phyloP scores from a whole-genome alignment of 2,329 filamentous ascomycete species.

The Rutstroemia sp. region DNA sequence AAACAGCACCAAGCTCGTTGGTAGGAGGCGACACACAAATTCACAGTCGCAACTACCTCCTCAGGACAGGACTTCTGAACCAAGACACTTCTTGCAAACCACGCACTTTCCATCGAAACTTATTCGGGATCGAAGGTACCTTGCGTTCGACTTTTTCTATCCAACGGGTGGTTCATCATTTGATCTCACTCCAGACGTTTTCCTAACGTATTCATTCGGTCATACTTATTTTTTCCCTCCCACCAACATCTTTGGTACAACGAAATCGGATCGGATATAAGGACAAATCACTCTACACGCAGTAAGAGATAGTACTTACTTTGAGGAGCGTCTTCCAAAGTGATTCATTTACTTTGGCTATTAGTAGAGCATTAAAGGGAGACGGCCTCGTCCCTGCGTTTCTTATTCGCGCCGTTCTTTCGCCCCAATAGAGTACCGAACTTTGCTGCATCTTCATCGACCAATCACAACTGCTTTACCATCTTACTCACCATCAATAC shows the following conservation, averaged over 20 bases:
- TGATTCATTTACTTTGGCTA: conserved; percentile 5
- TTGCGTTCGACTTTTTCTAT: neutral
- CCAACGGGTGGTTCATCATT: neutral
- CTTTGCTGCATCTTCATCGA: conserved; percentile 1
- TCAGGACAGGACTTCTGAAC: neutral
- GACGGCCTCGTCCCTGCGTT: conserved; percentile 3
- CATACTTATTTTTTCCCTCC: neutral
- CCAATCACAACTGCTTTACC: conserved; percentile 3
- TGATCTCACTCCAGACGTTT: neutral
- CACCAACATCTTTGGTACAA: neutral
- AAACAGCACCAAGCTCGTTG: neutral
- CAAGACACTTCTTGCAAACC: neutral
- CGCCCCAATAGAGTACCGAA: conserved; percentile 5
- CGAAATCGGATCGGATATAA: neutral
- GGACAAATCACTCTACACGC: neutral
- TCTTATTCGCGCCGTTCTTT: conserved; percentile 4
- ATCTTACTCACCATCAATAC: conserved; percentile 4
- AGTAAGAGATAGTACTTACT: conserved; percentile 8
- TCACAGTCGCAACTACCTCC: neutral
- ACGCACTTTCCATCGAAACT: neutral
- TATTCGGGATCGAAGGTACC: neutral
- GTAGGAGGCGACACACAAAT: conserved; percentile 1
- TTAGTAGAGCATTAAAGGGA: neutral
- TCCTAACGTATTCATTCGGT: neutral
- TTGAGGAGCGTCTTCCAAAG: neutral